A percentile compares a stretch with the other conserved stretches of the same genome.
phyloP scores from a whole-genome alignment of 805 yeast species.

The Kuraishia hungarica region DNA sequence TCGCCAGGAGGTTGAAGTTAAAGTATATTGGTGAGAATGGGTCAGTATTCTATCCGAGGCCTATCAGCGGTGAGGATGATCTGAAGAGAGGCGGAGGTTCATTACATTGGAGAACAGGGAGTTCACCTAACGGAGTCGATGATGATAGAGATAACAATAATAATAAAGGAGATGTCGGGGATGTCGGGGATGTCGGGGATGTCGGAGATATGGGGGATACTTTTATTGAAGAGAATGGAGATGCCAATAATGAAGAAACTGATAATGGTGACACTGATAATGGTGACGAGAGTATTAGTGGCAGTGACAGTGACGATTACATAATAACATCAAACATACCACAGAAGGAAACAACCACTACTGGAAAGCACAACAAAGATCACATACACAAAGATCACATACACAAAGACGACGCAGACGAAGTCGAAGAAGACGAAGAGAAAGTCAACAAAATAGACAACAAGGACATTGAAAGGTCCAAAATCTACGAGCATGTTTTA shows the following conservation, averaged over 20 bases:
- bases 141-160: not conserved
- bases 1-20: not conserved
- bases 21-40: not conserved
- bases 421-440: not conserved
- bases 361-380: not conserved
- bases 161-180: not conserved
- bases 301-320: not conserved
- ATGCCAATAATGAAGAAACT: not conserved
- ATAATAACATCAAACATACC: not conserved
- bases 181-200: too few species aligned
- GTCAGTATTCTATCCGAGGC: not conserved
- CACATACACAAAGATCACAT: slow-evolving; percentile 10
- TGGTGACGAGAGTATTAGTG: not conserved
- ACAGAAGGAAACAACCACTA: not conserved
- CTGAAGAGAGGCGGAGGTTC: not conserved
- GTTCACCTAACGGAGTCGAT: not conserved
- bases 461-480: slow-evolving; percentile 15
- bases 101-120: not conserved
- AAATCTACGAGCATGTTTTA: slow-evolving; percentile 16
- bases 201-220: not conserved
- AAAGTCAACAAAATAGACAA: slow-evolving; percentile 16
- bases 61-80: not conserved
- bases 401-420: not conserved
- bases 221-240: not conserved
- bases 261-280: not conserved